These are phyloP conservation scores for Neostapfia colusana DNA, from an alignment of 176 grass and related monocot genomes.

Conservation along the genomic window DNA sequence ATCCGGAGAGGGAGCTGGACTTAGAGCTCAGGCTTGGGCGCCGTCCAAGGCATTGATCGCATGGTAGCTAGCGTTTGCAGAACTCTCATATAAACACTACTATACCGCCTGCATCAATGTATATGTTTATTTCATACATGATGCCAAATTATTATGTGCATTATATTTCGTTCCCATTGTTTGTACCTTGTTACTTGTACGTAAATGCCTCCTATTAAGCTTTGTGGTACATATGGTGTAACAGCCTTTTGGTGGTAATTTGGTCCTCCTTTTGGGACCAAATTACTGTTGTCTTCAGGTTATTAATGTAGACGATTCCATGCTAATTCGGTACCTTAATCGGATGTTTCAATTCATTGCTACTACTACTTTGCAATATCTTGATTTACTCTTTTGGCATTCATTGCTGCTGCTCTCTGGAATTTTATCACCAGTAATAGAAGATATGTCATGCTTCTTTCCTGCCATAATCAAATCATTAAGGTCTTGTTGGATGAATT, in stretches of 20 bases:
- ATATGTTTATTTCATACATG: slow-evolving; percentile 38
- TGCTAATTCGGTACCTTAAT: neutral
- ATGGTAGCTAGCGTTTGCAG: slow-evolving; percentile 23
- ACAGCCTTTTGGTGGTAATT: neutral
- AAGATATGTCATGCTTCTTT: neutral
- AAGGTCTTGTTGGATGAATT: neutral
- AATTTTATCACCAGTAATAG: neutral
- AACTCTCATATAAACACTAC: neutral
- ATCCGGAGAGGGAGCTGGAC: slow-evolving; percentile 55
- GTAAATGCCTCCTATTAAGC: neutral
- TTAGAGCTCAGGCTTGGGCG: slow-evolving; percentile 67
- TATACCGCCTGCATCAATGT: slow-evolving; percentile 17
- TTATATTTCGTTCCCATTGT: slow-evolving; percentile 7
- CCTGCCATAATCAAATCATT: neutral
- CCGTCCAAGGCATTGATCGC: slow-evolving; percentile 46
- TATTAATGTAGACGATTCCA: neutral
- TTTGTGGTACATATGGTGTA: slow-evolving; percentile 8
- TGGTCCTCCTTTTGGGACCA: neutral
- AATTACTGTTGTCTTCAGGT: neutral
- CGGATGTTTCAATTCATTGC: neutral
- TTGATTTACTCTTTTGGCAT: neutral
- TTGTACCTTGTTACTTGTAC: neutral
- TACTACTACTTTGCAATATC: neutral
- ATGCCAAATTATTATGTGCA: slow-evolving; percentile 10
- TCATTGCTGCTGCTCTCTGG: neutral